Evolutionary conservation across 2,329 filamentous ascomycete genomes (phyloP).

Genomic region (Fusarium sp.): DNA sequence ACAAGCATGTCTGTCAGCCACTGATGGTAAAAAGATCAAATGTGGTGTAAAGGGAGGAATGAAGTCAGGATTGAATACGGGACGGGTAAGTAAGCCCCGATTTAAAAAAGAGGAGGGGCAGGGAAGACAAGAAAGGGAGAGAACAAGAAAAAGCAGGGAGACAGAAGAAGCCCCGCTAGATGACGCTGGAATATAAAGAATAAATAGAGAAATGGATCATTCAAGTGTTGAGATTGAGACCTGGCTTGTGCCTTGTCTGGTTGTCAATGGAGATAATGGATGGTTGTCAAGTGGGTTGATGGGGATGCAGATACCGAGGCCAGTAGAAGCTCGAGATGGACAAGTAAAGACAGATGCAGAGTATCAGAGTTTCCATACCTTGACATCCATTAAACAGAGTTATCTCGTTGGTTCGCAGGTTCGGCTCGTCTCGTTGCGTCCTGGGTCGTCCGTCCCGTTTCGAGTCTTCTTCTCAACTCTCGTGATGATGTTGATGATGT

Average conservation of each 20-base stretch:
- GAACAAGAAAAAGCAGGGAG: conserved; percentile 21
- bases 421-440: conserved; percentile 8
- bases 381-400: conserved; percentile 1
- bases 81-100: conserved; percentile 37
- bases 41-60: conserved; percentile 39
- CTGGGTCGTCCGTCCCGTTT: conserved; percentile 1
- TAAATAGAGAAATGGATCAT: conserved; percentile 6
- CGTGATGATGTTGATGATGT: conserved; percentile 15
- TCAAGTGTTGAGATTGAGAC: conserved; percentile 17
- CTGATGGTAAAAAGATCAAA: conserved; percentile 28
- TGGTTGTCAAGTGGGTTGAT: conserved; percentile 28
- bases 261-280: conserved; percentile 31
- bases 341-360: background rate
- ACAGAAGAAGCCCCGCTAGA: conserved; percentile 19
- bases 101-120: conserved; percentile 44
- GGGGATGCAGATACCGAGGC: conserved; percentile 31
- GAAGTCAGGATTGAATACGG: conserved; percentile 36
- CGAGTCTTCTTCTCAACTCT: conserved; percentile 7
- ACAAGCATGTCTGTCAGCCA: conserved; percentile 37
- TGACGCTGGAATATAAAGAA: conserved; percentile 10
- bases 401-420: conserved; percentile 13
- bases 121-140: conserved; percentile 36
- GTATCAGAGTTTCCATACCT: conserved; percentile 16
- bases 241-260: conserved; percentile 26
- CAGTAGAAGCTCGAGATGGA: background rate